Conservation (phyloP, 2,329 filamentous ascomycete species). For the Fusarium citri region DNA sequence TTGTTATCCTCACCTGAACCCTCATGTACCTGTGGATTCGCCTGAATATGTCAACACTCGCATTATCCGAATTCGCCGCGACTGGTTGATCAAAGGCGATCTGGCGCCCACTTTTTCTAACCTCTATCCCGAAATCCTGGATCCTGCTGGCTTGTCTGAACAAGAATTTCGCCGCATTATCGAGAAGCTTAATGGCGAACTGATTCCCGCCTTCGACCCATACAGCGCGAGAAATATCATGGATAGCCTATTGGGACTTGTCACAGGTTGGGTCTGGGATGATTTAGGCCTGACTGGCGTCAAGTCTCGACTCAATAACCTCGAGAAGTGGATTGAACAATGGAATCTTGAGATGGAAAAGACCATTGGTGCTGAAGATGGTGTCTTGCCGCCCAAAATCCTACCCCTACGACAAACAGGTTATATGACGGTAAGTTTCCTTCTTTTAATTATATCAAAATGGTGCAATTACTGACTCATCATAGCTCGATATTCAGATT, state of each 20-base stretch:
- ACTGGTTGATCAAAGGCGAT: constrained; percentile 92
- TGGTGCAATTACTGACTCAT: constrained; percentile 16
- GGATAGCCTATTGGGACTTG: constrained; percentile 80
- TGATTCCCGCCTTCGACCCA: constrained; percentile 83
- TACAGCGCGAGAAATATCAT: constrained; percentile 80
- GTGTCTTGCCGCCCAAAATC: constrained; percentile 72
- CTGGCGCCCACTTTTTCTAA: constrained; percentile 94
- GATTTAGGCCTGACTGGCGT: constrained; percentile 82
- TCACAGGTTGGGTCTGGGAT: constrained; percentile 96
- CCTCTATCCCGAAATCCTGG: constrained; percentile 94
- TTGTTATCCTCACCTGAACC: constrained; percentile 93
- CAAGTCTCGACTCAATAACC: constrained; percentile 74
- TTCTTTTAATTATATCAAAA: background rate
- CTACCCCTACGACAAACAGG: constrained; percentile 84
- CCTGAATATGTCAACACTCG: constrained; percentile 81
- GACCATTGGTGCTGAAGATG: constrained; percentile 62
- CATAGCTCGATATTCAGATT: constrained; percentile 82
- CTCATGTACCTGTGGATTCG: constrained; percentile 84
- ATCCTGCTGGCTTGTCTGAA: constrained; percentile 83
- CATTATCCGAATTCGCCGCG: constrained; percentile 89
- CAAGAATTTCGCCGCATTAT: constrained; percentile 87
- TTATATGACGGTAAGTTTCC: constrained; percentile 78
- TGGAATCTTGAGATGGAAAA: constrained; percentile 84
- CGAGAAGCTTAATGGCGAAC: constrained; percentile 81
- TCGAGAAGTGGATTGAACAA: constrained; percentile 85